Evolutionary conservation across 495 filamentous ascomycete genomes (phyloP).

Genomic region (Penicillium ochrochloron): DNA sequence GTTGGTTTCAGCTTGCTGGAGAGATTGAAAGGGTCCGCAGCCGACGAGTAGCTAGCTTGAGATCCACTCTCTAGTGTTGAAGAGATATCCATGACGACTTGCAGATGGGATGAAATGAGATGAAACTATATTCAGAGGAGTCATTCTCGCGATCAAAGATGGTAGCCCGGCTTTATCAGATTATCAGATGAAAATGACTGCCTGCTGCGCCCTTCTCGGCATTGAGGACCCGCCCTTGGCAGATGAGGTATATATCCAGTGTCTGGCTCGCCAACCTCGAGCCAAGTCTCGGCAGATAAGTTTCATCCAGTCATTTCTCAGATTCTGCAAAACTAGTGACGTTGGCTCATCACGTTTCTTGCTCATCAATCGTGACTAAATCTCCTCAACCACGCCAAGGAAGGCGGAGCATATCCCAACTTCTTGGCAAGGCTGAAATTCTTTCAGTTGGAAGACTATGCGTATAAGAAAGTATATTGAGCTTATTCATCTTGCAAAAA

Average conservation of each 20-base stretch:
- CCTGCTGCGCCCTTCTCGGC: constrained; percentile 5
- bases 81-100: not conserved
- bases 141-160: not conserved
- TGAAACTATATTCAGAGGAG: not conserved
- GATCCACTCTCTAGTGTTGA: constrained; percentile 1
- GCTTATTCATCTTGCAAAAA: too few relatives aligned
- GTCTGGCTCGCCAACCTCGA: not conserved
- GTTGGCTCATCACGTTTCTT: not conserved
- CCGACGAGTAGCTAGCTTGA: not conserved
- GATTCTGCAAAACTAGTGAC: not conserved
- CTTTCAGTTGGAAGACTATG: not conserved
- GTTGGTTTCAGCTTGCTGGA: constrained; percentile 3
- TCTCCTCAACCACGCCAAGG: not conserved
- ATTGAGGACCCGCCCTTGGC: not conserved
- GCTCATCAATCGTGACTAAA: not conserved
- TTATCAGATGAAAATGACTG: not conserved
- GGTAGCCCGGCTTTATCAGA: not conserved
- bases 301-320: not conserved
- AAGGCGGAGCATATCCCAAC: not conserved
- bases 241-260: not conserved
- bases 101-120: not conserved
- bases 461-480: too few relatives aligned
- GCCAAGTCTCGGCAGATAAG: not conserved
- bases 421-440: not conserved
- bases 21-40: not conserved